phyloP scores from a whole-genome alignment of 148 eudicot genomes.

The Rhododendron ferrugineum region DNA sequence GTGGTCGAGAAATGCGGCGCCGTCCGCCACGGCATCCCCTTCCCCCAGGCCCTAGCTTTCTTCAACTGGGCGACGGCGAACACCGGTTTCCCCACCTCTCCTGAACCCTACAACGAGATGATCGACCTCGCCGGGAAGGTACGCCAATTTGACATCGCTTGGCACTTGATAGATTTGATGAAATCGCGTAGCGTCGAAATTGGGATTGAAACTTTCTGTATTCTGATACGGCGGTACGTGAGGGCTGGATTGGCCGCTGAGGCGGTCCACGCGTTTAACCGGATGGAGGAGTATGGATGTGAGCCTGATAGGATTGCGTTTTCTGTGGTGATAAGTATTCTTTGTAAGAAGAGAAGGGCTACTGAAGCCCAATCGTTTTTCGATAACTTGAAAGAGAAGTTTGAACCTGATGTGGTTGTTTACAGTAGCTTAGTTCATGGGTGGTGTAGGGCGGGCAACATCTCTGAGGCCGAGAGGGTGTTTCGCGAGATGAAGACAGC shows the following conservation, averaged over 20 bases:
- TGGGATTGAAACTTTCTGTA: slow-evolving; percentile 40
- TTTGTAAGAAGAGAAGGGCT: slow-evolving; percentile 66
- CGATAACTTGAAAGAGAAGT: slow-evolving; percentile 49
- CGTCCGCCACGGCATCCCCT: slow-evolving; percentile 70
- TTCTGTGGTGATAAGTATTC: slow-evolving; percentile 42
- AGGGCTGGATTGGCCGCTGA: slow-evolving; percentile 67
- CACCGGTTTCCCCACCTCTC: not conserved
- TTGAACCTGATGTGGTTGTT: slow-evolving; percentile 63
- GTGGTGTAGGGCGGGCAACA: slow-evolving; percentile 75
- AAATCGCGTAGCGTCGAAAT: slow-evolving; percentile 31
- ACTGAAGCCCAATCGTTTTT: slow-evolving; percentile 77
- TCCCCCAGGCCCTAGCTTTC: slow-evolving; percentile 62
- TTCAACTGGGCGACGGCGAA: slow-evolving; percentile 67
- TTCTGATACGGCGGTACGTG: slow-evolving; percentile 60
- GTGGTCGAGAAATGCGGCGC: slow-evolving; percentile 51
- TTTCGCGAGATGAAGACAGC: slow-evolving; percentile 71
- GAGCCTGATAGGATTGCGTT: slow-evolving; percentile 50
- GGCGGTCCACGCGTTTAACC: slow-evolving; percentile 61
- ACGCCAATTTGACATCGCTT: slow-evolving; percentile 59
- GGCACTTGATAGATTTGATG: slow-evolving; percentile 71
- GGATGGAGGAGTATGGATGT: slow-evolving; percentile 88
- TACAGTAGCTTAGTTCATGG: slow-evolving; percentile 76
- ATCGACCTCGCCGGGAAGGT: slow-evolving; percentile 75
- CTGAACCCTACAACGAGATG: slow-evolving; percentile 50
- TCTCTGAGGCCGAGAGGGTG: slow-evolving; percentile 68